Percentiles rank a stretch among this genome's conserved stretches.
These are phyloP conservation scores for Coemansia sp. DNA, from an alignment of 192 early-diverging fungal genomes.

Conservation along the genomic window DNA sequence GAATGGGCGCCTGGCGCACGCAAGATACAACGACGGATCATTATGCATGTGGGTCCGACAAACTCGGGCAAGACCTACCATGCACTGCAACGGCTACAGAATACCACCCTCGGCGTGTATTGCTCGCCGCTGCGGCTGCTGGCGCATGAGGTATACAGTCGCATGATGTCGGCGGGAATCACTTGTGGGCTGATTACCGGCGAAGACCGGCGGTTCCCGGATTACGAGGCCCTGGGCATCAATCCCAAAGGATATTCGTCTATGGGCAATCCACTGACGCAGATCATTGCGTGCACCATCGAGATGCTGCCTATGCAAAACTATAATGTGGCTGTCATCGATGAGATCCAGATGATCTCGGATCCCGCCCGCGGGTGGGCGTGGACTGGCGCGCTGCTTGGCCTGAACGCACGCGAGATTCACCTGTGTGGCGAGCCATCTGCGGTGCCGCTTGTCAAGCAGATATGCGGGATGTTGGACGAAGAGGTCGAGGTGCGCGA, in stretches of 20 bases:
- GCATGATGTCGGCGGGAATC: conserved; percentile 71
- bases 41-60: conserved; percentile 94
- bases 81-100: conserved; percentile 69
- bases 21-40: conserved; percentile 70
- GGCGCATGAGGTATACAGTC: conserved; percentile 87
- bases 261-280: conserved; percentile 25
- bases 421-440: conserved; percentile 93
- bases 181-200: conserved; percentile 86
- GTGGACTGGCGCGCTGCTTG: conserved; percentile 86
- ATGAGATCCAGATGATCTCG: conserved; percentile 96
- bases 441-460: conserved; percentile 72
- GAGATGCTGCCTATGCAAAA: conserved; percentile 73
- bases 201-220: conserved; percentile 71
- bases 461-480: conserved; percentile 63
- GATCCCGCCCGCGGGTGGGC: conserved; percentile 89
- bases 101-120: conserved; percentile 66
- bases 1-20: conserved; percentile 78
- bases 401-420: conserved; percentile 74
- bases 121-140: conserved; percentile 88
- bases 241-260: conserved; percentile 18
- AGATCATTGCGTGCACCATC: conserved; percentile 72
- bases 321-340: conserved; percentile 84
- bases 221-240: conserved; percentile 26
- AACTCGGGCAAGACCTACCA: conserved; percentile 96
- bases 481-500: conserved; percentile 76